Base-by-base conservation (phyloP, 805 yeast species). In the Starmerella apicola region DNA sequence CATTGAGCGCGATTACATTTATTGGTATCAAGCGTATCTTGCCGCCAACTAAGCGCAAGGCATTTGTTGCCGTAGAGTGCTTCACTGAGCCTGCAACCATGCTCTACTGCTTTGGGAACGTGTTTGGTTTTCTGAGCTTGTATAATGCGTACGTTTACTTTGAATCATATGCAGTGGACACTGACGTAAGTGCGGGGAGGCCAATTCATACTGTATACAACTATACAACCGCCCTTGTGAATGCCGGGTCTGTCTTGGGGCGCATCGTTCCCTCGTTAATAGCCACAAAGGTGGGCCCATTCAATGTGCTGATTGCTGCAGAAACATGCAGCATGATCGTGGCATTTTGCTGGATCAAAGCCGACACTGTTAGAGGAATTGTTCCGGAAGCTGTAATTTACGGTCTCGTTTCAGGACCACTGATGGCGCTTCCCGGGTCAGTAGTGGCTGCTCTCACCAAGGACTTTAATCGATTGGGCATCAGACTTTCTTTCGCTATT, bases 401-500 rank as follows among this genome's bases (percentile, higher is more conserved):
- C 37, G 65, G 65, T 3, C 49, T 56, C 37, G 43, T 53, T 27
- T 46, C 56, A 12, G 64, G 65, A 3, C 53, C 60, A 2, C 32
- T 54, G 4, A 55, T 58, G 19, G 55, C 60, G 9, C 40, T 60
- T 12, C 54, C 58, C 17, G 61, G 61, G 2, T 53, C 60, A 1
- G 43, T 57, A 27, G 47, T 58, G 3, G 60, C 62, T 2, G 42
- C 44, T 18, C 32, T 55, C 30, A 57, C 59, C 7, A 42, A 51
- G 1, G 51, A 57, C 32, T 32, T 55, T 25, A 42, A 46, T 8
- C 40, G 50, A 20, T 45, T 55, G 8, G 61, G 63, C 9, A 49
- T 51, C 4, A 45, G 61, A 6, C 79, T 82, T 82, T 81, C 81
- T 2, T 43, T 74, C 28, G 70, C 83, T 1, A 63, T 81, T 27